Percentiles rank a stretch among this genome's conserved stretches.
Evolutionary conservation across 768 basidiomycete genomes (phyloP).

Genomic region (Fibroporia radiculosa): DNA sequence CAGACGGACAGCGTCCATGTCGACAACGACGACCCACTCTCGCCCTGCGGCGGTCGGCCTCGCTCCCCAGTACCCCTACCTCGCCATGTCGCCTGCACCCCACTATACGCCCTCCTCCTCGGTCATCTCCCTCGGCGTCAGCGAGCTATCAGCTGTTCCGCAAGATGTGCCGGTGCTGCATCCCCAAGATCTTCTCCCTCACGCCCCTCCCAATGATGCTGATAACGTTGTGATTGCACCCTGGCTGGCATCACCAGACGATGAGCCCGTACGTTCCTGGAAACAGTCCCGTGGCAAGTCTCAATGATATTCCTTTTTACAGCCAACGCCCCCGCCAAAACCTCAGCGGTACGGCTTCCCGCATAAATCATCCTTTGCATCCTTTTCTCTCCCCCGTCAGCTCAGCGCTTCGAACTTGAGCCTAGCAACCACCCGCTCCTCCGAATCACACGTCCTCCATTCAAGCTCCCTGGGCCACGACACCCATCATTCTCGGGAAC

Average conservation of each 20-base stretch:
- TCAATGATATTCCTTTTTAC: constrained; percentile 4
- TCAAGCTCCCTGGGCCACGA: constrained; percentile 19
- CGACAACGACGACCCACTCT: too few relatives aligned
- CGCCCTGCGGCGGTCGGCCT: too few relatives aligned
- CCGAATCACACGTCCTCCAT: constrained; percentile 18
- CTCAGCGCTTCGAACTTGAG: constrained; percentile 19
- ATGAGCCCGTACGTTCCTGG: constrained; percentile 4
- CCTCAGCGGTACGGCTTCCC: constrained; percentile 27
- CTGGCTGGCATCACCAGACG: constrained; percentile 10
- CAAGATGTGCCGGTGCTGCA: too few relatives aligned
- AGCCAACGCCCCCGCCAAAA: constrained; percentile 42
- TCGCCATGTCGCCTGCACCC: too few relatives aligned
- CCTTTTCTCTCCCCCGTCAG: constrained; percentile 31
- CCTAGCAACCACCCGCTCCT: constrained; percentile 12
- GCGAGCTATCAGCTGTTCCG: too few relatives aligned
- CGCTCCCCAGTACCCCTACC: too few relatives aligned
- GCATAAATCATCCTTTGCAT: constrained; percentile 34
- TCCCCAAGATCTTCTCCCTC: constrained; percentile 12
- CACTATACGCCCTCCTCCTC: too few relatives aligned
- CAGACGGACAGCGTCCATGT: too few relatives aligned
- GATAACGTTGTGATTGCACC: constrained; percentile 13
- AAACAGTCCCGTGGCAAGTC: neutral
- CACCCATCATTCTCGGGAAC: constrained; percentile 22
- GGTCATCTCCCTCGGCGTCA: too few relatives aligned
- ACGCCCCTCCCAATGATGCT: constrained; percentile 8